Evolutionary conservation across 2,329 filamentous ascomycete genomes (phyloP).

Genomic region (Epichloe baconii): DNA sequence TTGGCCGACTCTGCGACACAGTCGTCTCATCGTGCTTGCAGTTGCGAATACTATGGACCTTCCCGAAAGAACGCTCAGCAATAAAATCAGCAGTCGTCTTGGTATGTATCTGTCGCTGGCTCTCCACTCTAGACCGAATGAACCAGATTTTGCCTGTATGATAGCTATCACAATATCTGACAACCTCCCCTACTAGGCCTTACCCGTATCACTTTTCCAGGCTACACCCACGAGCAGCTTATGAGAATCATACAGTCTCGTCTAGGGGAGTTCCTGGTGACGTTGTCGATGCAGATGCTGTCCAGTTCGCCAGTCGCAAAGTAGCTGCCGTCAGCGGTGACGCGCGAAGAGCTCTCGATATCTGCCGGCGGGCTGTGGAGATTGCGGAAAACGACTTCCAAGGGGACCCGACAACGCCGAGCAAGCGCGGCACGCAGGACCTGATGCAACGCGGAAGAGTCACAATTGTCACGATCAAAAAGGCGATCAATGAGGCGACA

Average conservation of each 20-base stretch:
- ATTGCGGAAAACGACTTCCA: slow-evolving; percentile 65
- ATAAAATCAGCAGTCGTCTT: slow-evolving; percentile 91
- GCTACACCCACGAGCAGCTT: slow-evolving; percentile 92
- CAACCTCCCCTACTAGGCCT: slow-evolving; percentile 34
- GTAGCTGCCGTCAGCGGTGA: slow-evolving; percentile 94
- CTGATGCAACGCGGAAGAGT: slow-evolving; percentile 41
- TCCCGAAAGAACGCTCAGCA: slow-evolving; percentile 87
- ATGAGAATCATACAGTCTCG: slow-evolving; percentile 97
- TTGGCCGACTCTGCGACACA: slow-evolving; percentile 87
- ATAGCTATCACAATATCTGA: background rate
- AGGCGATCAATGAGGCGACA: slow-evolving; percentile 89
- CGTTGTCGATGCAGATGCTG: slow-evolving; percentile 82
- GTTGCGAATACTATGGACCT: slow-evolving; percentile 99
- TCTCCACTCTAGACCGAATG: background rate
- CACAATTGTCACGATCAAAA: slow-evolving; percentile 85
- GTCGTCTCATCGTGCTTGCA: slow-evolving; percentile 84
- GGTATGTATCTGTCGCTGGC: slow-evolving; percentile 22
- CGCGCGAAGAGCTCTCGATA: slow-evolving; percentile 81
- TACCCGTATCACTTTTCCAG: slow-evolving; percentile 90
- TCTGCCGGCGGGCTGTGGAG: slow-evolving; percentile 89
- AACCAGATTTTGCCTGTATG: background rate
- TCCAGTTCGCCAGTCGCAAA: slow-evolving; percentile 93
- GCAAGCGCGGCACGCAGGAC: slow-evolving; percentile 30
- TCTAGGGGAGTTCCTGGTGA: slow-evolving; percentile 72
- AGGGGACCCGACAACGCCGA: slow-evolving; percentile 45